These are phyloP conservation scores for Plectosphaerella sp. DNA, from an alignment of 2,329 filamentous ascomycete genomes.

Conservation along the genomic window DNA sequence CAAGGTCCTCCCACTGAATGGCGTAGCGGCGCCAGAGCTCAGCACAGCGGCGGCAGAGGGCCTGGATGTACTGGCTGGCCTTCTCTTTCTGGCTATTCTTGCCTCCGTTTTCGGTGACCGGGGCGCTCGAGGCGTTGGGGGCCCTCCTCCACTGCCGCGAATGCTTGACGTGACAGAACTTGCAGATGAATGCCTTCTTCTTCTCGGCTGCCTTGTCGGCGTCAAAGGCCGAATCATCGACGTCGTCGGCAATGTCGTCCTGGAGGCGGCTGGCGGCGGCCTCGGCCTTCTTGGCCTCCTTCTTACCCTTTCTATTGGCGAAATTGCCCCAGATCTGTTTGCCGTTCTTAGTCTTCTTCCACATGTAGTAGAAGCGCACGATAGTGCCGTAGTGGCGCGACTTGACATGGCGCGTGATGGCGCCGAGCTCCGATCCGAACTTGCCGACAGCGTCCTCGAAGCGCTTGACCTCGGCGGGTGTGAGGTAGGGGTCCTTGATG, in stretches of 20 bases:
- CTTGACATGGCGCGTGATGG: slow-evolving; percentile 80
- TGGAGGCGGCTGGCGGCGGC: slow-evolving; percentile 71
- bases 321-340: slow-evolving; percentile 87
- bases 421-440: slow-evolving; percentile 84
- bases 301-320: slow-evolving; percentile 83
- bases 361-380: slow-evolving; percentile 92
- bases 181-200: slow-evolving; percentile 86
- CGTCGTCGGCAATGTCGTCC: slow-evolving; percentile 87
- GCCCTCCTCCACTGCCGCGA: slow-evolving; percentile 92
- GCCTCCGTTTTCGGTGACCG: slow-evolving; percentile 59
- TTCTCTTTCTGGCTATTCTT: slow-evolving; percentile 75
- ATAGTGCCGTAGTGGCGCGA: slow-evolving; percentile 74
- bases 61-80: slow-evolving; percentile 67
- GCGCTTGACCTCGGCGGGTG: slow-evolving; percentile 72
- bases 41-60: slow-evolving; percentile 85
- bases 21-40: slow-evolving; percentile 94
- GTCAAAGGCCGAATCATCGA: slow-evolving; percentile 95
- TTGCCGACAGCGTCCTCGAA: slow-evolving; percentile 91
- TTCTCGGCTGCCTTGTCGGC: slow-evolving; percentile 73
- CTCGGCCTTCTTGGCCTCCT: slow-evolving; percentile 72
- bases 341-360: slow-evolving; percentile 90
- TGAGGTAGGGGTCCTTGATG: slow-evolving; percentile 82
- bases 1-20: slow-evolving; percentile 90
- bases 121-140: slow-evolving; percentile 69
- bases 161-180: slow-evolving; percentile 77